phyloP scores from a whole-genome alignment of 1,284 basidiomycete species.

The Malassezia arunalokei region DNA sequence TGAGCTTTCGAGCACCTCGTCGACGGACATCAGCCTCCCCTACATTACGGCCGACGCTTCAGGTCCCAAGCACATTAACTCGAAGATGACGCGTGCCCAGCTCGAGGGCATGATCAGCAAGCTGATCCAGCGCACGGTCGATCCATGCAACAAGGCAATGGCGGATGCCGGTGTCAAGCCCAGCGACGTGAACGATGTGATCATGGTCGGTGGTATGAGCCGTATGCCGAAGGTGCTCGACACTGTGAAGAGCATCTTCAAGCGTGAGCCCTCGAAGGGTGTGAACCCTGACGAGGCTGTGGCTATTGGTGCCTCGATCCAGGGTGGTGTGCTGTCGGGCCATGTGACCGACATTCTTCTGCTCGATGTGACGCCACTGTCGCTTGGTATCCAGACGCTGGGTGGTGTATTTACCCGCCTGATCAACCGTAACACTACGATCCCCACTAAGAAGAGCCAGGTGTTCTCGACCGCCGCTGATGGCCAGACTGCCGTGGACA shows the following conservation, averaged over 20 bases:
- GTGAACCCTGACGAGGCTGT: conserved; percentile 95
- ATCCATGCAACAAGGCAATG: conserved; percentile 96
- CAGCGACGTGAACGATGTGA: conserved; percentile 85
- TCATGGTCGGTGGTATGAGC: conserved; percentile 94
- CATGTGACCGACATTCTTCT: conserved; percentile 92
- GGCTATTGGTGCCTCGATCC: conserved; percentile 80
- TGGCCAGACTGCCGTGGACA: conserved; percentile 68
- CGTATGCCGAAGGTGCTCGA: conserved; percentile 92
- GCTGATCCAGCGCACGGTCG: conserved; percentile 76
- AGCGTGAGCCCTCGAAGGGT: conserved; percentile 89
- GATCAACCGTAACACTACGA: conserved; percentile 84
- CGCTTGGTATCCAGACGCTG: conserved; percentile 90
- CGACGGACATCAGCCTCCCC: conserved; percentile 84
- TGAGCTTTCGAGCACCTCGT: conserved; percentile 79
- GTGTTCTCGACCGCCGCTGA: conserved; percentile 86
- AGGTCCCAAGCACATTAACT: conserved; percentile 93
- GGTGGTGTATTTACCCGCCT: conserved; percentile 89
- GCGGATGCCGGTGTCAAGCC: conserved; percentile 81
- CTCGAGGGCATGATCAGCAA: conserved; percentile 74
- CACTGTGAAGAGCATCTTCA: conserved; percentile 82
- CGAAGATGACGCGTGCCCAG: conserved; percentile 72
- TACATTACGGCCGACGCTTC: conserved; percentile 92
- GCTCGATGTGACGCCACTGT: conserved; percentile 87
- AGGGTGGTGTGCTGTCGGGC: conserved; percentile 88
- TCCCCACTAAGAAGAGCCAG: conserved; percentile 98